Conservation (phyloP, 176 grass and related monocot genomes). For the Bromus sterilis region DNA sequence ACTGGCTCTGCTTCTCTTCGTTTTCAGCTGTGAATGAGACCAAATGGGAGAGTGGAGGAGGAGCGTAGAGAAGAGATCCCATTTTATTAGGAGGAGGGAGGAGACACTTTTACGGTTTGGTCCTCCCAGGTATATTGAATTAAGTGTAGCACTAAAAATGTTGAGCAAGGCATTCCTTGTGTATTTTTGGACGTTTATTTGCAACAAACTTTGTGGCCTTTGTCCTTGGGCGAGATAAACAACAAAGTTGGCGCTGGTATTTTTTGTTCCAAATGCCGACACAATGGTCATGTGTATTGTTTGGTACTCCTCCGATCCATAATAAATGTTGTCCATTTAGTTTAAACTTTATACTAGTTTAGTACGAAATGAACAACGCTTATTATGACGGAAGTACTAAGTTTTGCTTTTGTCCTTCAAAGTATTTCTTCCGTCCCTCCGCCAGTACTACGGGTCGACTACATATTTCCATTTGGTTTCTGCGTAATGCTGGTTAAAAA, state of each 20-base stretch:
- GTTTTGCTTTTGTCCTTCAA: not conserved
- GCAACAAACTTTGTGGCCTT: no score
- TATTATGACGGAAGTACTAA: no score
- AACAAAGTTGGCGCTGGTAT: not conserved
- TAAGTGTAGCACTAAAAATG: not conserved
- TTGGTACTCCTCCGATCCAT: no score
- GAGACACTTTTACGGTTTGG: not conserved
- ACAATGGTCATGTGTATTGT: not conserved
- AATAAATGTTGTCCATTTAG: no score
- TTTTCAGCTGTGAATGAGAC: not conserved
- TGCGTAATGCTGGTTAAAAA: no score
- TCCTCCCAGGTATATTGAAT: not conserved
- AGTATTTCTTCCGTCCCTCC: no score
- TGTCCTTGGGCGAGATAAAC: not conserved
- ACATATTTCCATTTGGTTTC: no score
- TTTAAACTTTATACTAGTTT: no score
- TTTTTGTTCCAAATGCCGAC: no score
- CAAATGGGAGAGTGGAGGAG: not conserved
- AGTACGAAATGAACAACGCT: no score
- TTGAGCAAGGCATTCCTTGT: not conserved
- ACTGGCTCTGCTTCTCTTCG: not conserved
- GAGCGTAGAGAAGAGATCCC: not conserved
- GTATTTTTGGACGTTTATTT: not conserved
- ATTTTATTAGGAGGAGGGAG: constrained; percentile 22
- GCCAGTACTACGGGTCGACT: no score